Base-by-base conservation (phyloP, 2,329 filamentous ascomycete species). In the Paecilomyces formosus region DNA sequence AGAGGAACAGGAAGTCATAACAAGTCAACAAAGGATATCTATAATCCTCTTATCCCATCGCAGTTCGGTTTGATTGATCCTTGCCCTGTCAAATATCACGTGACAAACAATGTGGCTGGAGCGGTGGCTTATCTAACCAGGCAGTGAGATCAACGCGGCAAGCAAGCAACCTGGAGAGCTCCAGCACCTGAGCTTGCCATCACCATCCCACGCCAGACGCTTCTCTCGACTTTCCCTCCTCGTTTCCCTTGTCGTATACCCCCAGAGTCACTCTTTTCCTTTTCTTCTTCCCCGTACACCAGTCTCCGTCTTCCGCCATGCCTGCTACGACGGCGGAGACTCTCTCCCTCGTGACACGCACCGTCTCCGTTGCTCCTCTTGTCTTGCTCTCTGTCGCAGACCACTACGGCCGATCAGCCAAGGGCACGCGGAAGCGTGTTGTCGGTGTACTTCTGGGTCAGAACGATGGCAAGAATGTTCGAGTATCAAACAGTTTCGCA, bases 401-500 rank as follows among this genome's bases (percentile, higher is more conserved):
- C 81, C 94, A 99, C 80, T 99, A 96, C 81, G 95, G 95, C 74
- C 89, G 94, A 64, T 90, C 90, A 66, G 89, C 89, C 68, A 96
- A 94, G 77, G 92, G 90, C 72, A 91, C 90, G 67, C 88, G 88
- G 74, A 86, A 86, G 81, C 86, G 94, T 72, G 94, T 97, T 39
- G 93, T 99, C 35, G 94, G 94, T 70, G 94, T 97, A 54, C 80
- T 99, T 58, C 81, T 99, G 61, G 94, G 94, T 53, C 92, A 97
- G 78, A 97, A 97, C 68, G 90, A 96, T 77, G 92, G 94, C 70
- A 93, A 93, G 79, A 92, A 91, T 71, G 94, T 97, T 73, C 87
- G 94, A 65, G 94, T 97, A 69, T 97, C 94, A 65, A 99, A 99
- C 85, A 96, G 94, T 79, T 99, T 97, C 77, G 94, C 94, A 72